phyloP scores from a whole-genome alignment of 148 eudicot genomes.

The Pouteria glomerata region DNA sequence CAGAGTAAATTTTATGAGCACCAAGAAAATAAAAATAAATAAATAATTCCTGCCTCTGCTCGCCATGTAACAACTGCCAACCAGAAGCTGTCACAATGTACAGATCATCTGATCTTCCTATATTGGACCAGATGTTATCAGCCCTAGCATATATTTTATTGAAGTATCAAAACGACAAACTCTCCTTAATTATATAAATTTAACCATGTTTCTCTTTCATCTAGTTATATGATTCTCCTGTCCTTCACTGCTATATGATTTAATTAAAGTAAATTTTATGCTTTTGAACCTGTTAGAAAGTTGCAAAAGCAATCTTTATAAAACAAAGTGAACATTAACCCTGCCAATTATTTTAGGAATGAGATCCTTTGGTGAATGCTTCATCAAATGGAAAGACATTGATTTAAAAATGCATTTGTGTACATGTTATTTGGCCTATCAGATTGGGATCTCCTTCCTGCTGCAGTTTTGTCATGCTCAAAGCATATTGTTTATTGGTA shows the following conservation, averaged over 20 bases:
- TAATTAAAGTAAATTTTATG: not conserved
- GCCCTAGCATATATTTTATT: no score
- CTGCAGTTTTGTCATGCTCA: not conserved
- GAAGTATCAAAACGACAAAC: not conserved
- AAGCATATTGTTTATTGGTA: not conserved
- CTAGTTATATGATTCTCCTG: not conserved
- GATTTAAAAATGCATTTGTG: not conserved
- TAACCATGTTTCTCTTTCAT: not conserved
- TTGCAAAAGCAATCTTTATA: not conserved
- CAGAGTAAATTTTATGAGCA: not conserved
- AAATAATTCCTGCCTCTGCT: not conserved
- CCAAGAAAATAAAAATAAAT: not conserved
- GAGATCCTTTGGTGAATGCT: not conserved
- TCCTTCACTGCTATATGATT: not conserved
- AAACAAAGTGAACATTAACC: not conserved
- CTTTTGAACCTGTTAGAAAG: not conserved
- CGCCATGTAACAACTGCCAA: not conserved
- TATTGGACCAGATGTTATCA: not conserved
- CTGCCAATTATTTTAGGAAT: not conserved
- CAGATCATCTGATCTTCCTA: not conserved
- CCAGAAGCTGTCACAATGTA: not conserved
- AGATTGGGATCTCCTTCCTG: conserved; percentile 3
- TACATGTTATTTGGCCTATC: not conserved
- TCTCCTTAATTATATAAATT: not conserved
- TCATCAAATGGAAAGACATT: not conserved